A percentile compares a stretch with the other conserved stretches of the same genome.
Evolutionary conservation across 805 yeast genomes (phyloP).

Genomic region (Naumovozyma dairenensis): DNA sequence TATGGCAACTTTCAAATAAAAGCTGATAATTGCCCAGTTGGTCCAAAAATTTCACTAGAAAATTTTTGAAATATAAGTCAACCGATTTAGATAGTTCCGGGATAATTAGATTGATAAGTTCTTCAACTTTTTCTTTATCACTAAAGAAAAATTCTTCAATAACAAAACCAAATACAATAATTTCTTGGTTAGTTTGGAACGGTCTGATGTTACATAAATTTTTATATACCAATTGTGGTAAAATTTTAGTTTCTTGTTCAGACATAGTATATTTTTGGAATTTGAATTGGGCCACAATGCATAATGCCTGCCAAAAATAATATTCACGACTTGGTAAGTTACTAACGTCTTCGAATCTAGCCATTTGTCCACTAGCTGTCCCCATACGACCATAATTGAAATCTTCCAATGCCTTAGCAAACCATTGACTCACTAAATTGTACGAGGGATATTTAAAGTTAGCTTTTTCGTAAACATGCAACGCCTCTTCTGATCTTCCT

Average conservation of each 20-base stretch:
- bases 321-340: conserved; percentile 25
- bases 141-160: conserved; percentile 28
- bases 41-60: conserved; percentile 41
- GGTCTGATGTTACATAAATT: conserved; percentile 46
- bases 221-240: conserved; percentile 52
- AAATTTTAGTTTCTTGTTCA: conserved; percentile 40
- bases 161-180: conserved; percentile 47
- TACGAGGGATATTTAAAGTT: conserved; percentile 46
- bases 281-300: conserved; percentile 35
- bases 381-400: conserved; percentile 45
- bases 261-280: conserved; percentile 29
- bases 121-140: conserved; percentile 27
- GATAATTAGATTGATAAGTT: conserved; percentile 29
- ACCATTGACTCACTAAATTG: conserved; percentile 46
- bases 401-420: conserved; percentile 38
- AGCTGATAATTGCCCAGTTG: conserved; percentile 34
- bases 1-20: conserved; percentile 34
- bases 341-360: conserved; percentile 17
- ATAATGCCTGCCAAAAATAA: conserved; percentile 48
- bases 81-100: conserved; percentile 26
- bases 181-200: conserved; percentile 50
- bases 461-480: conserved; percentile 46
- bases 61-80: conserved; percentile 56
- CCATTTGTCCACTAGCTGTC: conserved; percentile 37
- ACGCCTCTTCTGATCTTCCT: conserved; percentile 34